phyloP scores from a whole-genome alignment of 2,329 filamentous ascomycete species.

The Sclerotiophoma versabilis region DNA sequence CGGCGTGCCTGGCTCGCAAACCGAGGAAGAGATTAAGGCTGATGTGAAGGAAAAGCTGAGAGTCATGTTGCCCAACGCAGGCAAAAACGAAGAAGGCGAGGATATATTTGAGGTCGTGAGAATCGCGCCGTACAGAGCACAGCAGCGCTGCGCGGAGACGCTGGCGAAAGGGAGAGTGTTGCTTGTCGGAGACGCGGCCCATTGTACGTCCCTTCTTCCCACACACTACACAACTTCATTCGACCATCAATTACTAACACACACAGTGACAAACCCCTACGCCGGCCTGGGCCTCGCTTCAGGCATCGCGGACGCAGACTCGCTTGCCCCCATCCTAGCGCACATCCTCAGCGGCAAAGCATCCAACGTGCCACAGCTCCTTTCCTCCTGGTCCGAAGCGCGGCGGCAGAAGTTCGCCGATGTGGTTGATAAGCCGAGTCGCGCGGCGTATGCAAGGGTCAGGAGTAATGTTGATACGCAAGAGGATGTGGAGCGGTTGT shows the following conservation, averaged over 20 bases:
- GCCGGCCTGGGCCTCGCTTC: slow-evolving; percentile 46
- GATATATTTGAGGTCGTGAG: slow-evolving; percentile 42
- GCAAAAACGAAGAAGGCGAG: slow-evolving; percentile 20
- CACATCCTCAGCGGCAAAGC: slow-evolving; percentile 33
- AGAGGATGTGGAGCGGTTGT: slow-evolving; percentile 32
- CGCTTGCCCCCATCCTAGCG: slow-evolving; percentile 37
- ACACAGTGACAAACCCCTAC: slow-evolving; percentile 47
- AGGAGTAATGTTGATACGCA: slow-evolving; percentile 34
- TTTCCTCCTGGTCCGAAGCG: slow-evolving; percentile 46
- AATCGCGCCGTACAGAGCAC: slow-evolving; percentile 52
- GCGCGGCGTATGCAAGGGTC: slow-evolving; percentile 39
- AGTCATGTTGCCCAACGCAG: slow-evolving; percentile 40
- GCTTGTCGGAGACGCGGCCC: slow-evolving; percentile 51
- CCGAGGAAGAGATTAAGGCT: slow-evolving; percentile 39
- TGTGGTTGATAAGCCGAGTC: slow-evolving; percentile 45
- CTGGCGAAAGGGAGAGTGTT: slow-evolving; percentile 45
- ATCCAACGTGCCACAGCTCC: slow-evolving; percentile 28
- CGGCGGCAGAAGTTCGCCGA: slow-evolving; percentile 45
- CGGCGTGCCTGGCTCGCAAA: slow-evolving; percentile 43
- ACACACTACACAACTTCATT: background rate
- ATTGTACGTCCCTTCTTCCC: slow-evolving; percentile 30
- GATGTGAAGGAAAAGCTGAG: slow-evolving; percentile 38
- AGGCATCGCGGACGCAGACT: slow-evolving; percentile 46
- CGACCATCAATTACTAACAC: background rate
- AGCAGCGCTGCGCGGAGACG: slow-evolving; percentile 47